phyloP scores from a whole-genome alignment of 805 yeast species.

The Citeromyces nyonsensis region DNA sequence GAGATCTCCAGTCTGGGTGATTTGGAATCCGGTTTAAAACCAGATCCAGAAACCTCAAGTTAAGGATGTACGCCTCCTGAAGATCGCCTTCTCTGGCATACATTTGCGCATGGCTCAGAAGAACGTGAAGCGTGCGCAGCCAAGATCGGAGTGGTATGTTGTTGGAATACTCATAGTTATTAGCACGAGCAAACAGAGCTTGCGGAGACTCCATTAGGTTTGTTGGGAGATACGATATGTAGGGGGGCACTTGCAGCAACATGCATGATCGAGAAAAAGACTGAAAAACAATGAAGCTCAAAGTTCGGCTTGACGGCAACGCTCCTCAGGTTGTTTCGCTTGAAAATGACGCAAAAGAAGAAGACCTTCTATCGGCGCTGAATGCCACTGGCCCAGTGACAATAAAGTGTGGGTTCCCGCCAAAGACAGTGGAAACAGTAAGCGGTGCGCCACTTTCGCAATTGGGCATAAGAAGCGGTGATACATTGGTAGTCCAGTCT shows the following conservation, averaged over 20 bases:
- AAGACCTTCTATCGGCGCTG: conserved; percentile 13
- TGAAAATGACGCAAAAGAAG: conserved; percentile 16
- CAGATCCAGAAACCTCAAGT: conserved; percentile 43
- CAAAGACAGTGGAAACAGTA: conserved; percentile 20
- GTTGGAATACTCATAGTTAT: conserved; percentile 34
- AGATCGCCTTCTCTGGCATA: conserved; percentile 24
- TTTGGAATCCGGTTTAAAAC: conserved; percentile 26
- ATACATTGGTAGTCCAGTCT: conserved; percentile 19
- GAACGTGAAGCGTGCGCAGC: conserved; percentile 34
- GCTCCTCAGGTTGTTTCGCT: conserved; percentile 13
- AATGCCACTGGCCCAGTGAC: conserved; percentile 4
- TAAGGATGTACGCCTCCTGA: conserved; percentile 38
- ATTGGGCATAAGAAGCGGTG: conserved; percentile 40
- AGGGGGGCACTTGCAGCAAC: background rate
- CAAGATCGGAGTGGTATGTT: conserved; percentile 35
- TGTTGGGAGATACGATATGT: background rate
- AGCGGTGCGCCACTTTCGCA: conserved; percentile 15
- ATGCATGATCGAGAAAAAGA: background rate
- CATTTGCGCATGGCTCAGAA: conserved; percentile 28
- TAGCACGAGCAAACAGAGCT: conserved; percentile 29
- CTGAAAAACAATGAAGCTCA: conserved; percentile 2
- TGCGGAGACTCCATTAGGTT: conserved; percentile 7
- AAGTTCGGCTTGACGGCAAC: conserved; percentile 1
- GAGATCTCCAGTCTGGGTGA: conserved; percentile 25
- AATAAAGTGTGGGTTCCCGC: conserved; percentile 49